phyloP scores from a whole-genome alignment of 2,329 filamentous ascomycete genomes.

The Aspergillus brasiliensis region DNA sequence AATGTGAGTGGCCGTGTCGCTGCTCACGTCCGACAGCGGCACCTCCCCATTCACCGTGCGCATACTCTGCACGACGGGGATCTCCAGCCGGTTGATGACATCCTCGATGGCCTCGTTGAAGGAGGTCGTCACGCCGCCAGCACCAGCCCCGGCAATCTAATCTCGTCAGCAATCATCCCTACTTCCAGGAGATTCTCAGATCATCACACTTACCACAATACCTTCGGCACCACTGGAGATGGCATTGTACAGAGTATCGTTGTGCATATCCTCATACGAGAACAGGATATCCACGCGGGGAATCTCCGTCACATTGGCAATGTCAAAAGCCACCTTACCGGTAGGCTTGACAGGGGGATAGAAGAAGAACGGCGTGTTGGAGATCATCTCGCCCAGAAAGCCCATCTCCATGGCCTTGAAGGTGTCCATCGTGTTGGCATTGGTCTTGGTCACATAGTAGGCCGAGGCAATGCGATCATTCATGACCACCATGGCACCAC shows the following conservation, averaged over 20 bases:
- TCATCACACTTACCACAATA: slow-evolving; percentile 23
- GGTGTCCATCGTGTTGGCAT: slow-evolving; percentile 65
- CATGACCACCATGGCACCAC: slow-evolving; percentile 62
- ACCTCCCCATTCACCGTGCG: slow-evolving; percentile 30
- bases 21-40: slow-evolving; percentile 19
- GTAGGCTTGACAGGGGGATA: slow-evolving; percentile 55
- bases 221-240: slow-evolving; percentile 28
- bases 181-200: background rate
- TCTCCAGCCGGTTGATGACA: slow-evolving; percentile 15
- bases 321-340: slow-evolving; percentile 37
- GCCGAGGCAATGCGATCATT: slow-evolving; percentile 64
- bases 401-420: slow-evolving; percentile 62
- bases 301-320: slow-evolving; percentile 20
- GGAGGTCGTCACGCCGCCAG: slow-evolving; percentile 23
- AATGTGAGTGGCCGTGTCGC: slow-evolving; percentile 24
- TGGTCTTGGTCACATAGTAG: slow-evolving; percentile 63
- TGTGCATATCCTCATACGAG: slow-evolving; percentile 30
- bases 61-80: slow-evolving; percentile 27
- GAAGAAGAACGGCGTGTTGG: slow-evolving; percentile 63
- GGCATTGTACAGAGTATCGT: slow-evolving; percentile 24
- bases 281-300: slow-evolving; percentile 32
- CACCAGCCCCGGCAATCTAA: slow-evolving; percentile 27
- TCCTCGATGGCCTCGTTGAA: slow-evolving; percentile 22
- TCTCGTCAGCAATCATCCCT: background rate
- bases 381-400: slow-evolving; percentile 60